phyloP scores from a whole-genome alignment of 768 basidiomycete genomes.

The Sistotremastrum suecicum region DNA sequence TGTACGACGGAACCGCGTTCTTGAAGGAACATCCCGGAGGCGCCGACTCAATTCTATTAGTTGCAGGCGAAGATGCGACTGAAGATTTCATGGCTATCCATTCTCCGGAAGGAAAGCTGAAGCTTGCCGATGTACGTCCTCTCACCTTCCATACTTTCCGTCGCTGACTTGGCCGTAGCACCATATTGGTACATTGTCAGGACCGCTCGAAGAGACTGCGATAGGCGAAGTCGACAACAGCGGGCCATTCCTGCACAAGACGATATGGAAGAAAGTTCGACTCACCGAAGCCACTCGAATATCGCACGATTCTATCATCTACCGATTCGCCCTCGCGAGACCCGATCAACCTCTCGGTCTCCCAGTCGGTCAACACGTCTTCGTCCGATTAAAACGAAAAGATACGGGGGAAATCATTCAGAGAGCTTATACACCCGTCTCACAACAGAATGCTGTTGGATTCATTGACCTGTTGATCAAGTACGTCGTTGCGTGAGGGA shows the following conservation, averaged over 20 bases:
- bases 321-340: conserved; percentile 31
- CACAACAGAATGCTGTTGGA: conserved; percentile 24
- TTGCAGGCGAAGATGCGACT: conserved; percentile 45
- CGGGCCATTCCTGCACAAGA: conserved; percentile 27
- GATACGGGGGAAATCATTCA: conserved; percentile 31
- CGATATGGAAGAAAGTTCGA: conserved; percentile 32
- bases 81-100: conserved; percentile 56
- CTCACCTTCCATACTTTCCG: neutral
- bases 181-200: conserved; percentile 36
- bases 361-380: conserved; percentile 46
- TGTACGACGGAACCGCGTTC: conserved; percentile 38
- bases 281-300: conserved; percentile 24
- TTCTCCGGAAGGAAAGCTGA: conserved; percentile 31
- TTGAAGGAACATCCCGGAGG: conserved; percentile 48
- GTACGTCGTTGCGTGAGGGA: conserved; percentile 13
- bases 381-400: conserved; percentile 31
- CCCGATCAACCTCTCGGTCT: conserved; percentile 33
- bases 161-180: conserved; percentile 13
- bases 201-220: neutral
- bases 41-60: conserved; percentile 35
- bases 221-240: conserved; percentile 2
- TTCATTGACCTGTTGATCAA: conserved; percentile 42
- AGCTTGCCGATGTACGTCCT: conserved; percentile 25
- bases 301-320: conserved; percentile 36
- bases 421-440: conserved; percentile 49